Conservation (phyloP, 129 eudicot species). For the Flaveria brownii region DNA sequence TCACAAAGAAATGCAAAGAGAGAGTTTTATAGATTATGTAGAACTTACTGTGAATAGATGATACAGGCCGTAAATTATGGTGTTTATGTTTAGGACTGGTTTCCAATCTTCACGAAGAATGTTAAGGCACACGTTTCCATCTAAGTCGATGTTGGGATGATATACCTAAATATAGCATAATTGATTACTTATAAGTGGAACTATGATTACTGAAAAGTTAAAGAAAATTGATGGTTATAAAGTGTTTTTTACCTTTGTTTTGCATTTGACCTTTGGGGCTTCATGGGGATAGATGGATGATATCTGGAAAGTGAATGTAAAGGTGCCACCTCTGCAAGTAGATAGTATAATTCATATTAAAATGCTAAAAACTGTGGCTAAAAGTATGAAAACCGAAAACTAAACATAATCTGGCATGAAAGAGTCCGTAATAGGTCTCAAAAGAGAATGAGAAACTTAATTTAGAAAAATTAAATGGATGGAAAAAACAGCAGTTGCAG, state of each 20-base stretch:
- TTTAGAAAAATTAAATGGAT: background rate
- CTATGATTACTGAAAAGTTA: background rate
- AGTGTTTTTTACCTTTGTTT: conserved; percentile 67
- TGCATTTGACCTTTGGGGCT: conserved; percentile 98
- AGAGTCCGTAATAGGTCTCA: background rate
- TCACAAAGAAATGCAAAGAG: background rate
- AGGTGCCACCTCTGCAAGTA: conserved; percentile 75
- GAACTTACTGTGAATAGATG: conserved; percentile 85
- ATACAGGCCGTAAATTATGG: conserved; percentile 80
- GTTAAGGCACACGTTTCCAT: conserved; percentile 95
- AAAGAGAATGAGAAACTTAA: background rate
- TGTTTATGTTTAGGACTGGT: conserved; percentile 91
- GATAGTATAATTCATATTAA: background rate
- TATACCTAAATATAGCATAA: conserved; percentile 48
- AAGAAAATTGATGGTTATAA: background rate
- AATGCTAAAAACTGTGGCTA: background rate
- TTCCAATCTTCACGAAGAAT: conserved; percentile 99
- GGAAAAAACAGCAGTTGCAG: background rate
- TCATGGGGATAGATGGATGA: conserved; percentile 93
- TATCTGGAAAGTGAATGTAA: conserved; percentile 76
- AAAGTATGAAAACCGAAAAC: conserved; percentile 17
- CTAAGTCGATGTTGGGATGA: conserved; percentile 89
- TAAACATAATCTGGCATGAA: background rate
- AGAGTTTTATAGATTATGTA: background rate
- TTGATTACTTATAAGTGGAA: background rate